Percentiles rank a stretch among this genome's conserved stretches.
phyloP scores from a whole-genome alignment of 2,329 filamentous ascomycete genomes.

The Phaeophleospora eucalypticola region DNA sequence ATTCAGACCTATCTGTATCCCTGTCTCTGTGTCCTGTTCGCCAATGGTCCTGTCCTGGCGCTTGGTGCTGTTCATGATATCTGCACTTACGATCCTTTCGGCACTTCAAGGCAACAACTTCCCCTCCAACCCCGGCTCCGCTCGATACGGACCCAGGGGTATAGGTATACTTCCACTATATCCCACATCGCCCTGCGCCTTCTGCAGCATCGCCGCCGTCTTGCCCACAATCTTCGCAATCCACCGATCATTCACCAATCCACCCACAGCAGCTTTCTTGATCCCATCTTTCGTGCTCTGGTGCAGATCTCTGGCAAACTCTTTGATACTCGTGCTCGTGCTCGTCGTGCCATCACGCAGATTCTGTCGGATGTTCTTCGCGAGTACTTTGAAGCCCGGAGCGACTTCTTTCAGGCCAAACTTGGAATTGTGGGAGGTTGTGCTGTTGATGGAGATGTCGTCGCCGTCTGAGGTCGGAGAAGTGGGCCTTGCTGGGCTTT shows the following conservation, averaged over 20 bases:
- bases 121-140: constrained; percentile 9
- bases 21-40: no score
- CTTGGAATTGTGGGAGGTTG: constrained; percentile 1
- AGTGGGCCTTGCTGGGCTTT: constrained; percentile 8
- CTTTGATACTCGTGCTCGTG: constrained; percentile 23
- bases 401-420: constrained; percentile 13
- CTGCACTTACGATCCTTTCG: no score
- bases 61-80: no score
- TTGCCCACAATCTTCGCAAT: constrained; percentile 53
- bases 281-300: constrained; percentile 42
- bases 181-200: constrained; percentile 48
- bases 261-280: constrained; percentile 45
- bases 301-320: constrained; percentile 29
- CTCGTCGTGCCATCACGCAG: constrained; percentile 23
- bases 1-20: no score
- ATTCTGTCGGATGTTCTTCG: constrained; percentile 26
- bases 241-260: constrained; percentile 52
- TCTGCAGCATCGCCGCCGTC: constrained; percentile 47
- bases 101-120: constrained; percentile 27
- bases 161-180: constrained; percentile 49
- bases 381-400: constrained; percentile 25
- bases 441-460: constrained; percentile 13
- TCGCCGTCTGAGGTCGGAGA: constrained; percentile 28
- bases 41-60: no score
- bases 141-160: constrained; percentile 37